Percentiles rank a stretch among this genome's conserved stretches.
Evolutionary conservation across 257 asterid species (phyloP).

Genomic region (Schizonepeta tenuifolia): DNA sequence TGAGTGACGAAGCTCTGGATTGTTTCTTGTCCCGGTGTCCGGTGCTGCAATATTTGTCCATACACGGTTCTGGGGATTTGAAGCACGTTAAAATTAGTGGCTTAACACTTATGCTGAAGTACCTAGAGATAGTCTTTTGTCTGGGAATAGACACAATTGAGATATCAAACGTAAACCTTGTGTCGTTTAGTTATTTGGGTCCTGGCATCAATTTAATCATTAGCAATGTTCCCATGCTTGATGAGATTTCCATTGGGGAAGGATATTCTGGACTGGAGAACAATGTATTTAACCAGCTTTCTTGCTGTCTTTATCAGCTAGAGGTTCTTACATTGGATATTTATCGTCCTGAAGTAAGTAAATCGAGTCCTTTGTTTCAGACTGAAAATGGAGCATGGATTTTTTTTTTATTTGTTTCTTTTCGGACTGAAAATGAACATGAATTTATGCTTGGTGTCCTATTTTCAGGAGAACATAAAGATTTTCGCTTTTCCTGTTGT

Average conservation of each 20-base stretch:
- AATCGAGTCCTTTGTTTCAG: constrained; percentile 9
- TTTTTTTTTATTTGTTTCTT: constrained; percentile 2
- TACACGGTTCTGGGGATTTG: constrained; percentile 44
- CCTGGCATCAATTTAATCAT: constrained; percentile 42
- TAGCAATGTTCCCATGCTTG: constrained; percentile 51
- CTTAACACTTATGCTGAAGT: constrained; percentile 39
- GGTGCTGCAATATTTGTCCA: constrained; percentile 37
- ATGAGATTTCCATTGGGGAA: constrained; percentile 36
- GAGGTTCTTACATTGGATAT: constrained; percentile 54
- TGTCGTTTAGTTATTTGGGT: constrained; percentile 47
- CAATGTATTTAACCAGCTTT: constrained; percentile 52
- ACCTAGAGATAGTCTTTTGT: constrained; percentile 46
- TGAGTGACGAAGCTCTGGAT: constrained; percentile 48
- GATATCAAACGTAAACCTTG: constrained; percentile 46
- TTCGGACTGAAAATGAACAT: constrained; percentile 6
- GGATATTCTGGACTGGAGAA: constrained; percentile 42
- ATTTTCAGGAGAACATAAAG: constrained; percentile 42
- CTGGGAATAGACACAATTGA: constrained; percentile 35
- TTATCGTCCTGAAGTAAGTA: constrained; percentile 50
- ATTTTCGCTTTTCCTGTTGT: constrained; percentile 44
- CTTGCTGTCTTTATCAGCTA: constrained; percentile 52
- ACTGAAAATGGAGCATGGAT: constrained; percentile 10
- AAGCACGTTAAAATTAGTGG: constrained; percentile 42
- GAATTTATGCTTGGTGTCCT: background rate
- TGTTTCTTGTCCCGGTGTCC: constrained; percentile 42